phyloP scores from a whole-genome alignment of 305 asterid species.

The Stenogyne calaminthoides region DNA sequence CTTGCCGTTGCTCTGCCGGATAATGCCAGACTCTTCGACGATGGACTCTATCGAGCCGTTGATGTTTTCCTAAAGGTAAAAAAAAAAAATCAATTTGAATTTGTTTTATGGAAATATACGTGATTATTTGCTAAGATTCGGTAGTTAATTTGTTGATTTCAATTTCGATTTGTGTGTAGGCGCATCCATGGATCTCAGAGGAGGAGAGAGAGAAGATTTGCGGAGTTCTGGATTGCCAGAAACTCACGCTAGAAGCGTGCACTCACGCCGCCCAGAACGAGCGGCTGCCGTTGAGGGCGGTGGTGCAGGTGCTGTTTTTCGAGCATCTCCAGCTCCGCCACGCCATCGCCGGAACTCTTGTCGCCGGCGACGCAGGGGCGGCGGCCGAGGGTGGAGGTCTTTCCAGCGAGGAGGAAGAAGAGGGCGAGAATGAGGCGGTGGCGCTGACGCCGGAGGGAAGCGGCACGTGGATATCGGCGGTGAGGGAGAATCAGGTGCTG shows the following conservation, averaged over 20 bases:
- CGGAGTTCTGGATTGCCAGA: constrained; percentile 83
- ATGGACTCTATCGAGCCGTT: constrained; percentile 95
- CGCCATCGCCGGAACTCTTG: constrained; percentile 80
- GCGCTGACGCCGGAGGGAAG: constrained; percentile 35
- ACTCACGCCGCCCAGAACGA: constrained; percentile 98
- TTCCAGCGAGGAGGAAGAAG: constrained; percentile 35
- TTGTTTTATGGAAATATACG: neutral
- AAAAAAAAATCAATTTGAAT: neutral
- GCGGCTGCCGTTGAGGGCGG: constrained; percentile 90
- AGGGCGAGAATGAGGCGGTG: constrained; percentile 29
- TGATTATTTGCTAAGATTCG: neutral
- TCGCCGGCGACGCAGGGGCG: constrained; percentile 47
- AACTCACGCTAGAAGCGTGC: constrained; percentile 91
- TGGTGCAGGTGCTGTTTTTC: constrained; percentile 90
- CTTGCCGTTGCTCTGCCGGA: constrained; percentile 81
- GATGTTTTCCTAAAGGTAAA: constrained; percentile 94
- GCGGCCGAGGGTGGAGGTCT: too few species aligned
- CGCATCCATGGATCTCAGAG: constrained; percentile 90
- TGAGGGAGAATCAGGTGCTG: constrained; percentile 87
- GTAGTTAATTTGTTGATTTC: neutral
- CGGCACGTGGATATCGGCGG: constrained; percentile 69
- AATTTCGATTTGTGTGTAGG: constrained; percentile 38
- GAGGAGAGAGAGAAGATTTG: constrained; percentile 81
- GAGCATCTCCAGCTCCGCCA: constrained; percentile 99
- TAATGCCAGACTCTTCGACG: constrained; percentile 81